Percentiles rank a stretch among this genome's conserved stretches.
These are phyloP conservation scores for Furcasterigmium furcatum DNA, from an alignment of 2,329 filamentous ascomycete genomes.

Conservation along the genomic window DNA sequence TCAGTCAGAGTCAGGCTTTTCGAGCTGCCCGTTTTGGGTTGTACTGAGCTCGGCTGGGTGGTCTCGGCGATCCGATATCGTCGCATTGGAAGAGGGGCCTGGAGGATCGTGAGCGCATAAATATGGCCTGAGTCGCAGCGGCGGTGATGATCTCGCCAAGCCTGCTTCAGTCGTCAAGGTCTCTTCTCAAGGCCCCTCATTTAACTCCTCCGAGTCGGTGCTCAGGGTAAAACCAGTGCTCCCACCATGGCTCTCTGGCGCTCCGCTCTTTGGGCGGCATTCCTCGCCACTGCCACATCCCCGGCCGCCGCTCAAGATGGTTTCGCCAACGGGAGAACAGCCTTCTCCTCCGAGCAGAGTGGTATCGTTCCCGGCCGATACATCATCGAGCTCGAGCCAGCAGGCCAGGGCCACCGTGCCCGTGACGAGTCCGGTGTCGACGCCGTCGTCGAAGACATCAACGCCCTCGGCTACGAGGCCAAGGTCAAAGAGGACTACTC, in stretches of 20 bases:
- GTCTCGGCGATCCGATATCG: not conserved
- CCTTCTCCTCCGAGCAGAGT: not conserved
- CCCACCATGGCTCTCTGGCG: constrained; percentile 3
- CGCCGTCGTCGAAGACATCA: constrained; percentile 5
- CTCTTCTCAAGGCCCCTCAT: not conserved
- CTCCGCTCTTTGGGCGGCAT: not conserved
- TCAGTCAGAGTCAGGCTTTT: not conserved
- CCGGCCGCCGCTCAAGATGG: constrained; percentile 1
- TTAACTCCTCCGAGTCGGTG: not conserved
- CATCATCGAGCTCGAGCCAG: constrained; percentile 8
- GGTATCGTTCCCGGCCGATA: constrained; percentile 4
- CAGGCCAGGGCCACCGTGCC: not conserved
- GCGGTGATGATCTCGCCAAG: not conserved
- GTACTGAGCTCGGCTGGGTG: not conserved
- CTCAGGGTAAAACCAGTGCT: not conserved
- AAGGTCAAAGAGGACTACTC: constrained; percentile 9
- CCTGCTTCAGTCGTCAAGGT: not conserved
- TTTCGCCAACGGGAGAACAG: constrained; percentile 3
- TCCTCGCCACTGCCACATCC: not conserved
- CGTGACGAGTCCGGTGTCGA: constrained; percentile 6
- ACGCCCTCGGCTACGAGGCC: constrained; percentile 7
- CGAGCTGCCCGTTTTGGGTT: not conserved
- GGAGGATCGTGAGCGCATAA: not conserved
- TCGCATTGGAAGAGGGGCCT: constrained; percentile 1
- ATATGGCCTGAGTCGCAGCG: too few relatives aligned